Evolutionary conservation across 129 eudicot species (phyloP), one percentile per base, ranked within the genome.

Genomic region (Centrapalus pauciflorus): DNA sequence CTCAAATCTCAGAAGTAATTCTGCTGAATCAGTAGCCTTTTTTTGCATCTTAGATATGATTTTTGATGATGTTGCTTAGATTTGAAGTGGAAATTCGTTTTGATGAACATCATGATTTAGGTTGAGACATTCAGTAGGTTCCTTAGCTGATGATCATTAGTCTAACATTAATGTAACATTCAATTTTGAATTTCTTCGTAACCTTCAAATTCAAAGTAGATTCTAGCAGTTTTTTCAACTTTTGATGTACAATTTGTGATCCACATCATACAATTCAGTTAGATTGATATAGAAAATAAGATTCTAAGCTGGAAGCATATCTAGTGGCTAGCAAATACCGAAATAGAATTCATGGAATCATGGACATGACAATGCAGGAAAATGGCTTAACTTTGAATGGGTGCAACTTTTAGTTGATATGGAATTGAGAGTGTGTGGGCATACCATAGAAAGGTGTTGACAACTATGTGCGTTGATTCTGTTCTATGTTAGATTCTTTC

Each of bases 81-180:
- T 55, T 38, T 56, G 45, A 27, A 69, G 45, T 56, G 64, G 38
- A 55, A 27, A 17, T 65, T 69, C n/a, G n/a, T n/a, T 55, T 24
- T 69, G 55, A 52, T 67, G 33, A 52, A 52, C 24, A 52, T 67
- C 11, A 24, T 55, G 33, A 45, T 45, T 46, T 46, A 46, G 28
- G 35, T 43, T 28, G 26, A 24, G 32, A 21, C 6, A 52, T 1
- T 52, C 24, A 9, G 12, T 35, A 35, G 43, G 11, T 27, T 23
- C 12, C 0, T 24, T 25, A 24, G 19, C 25, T 62, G 37, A 37
- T 62, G 13, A 38, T 45, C 16, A 26, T 13, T 4, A 23, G 13
- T 62, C 21, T 38, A n/a, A 23, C 3, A 13, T 41, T 4, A 16
- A 29, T 28, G 21, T 70, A 24, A 46, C 33, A 4, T 29, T 12